phyloP scores from a whole-genome alignment of 306 rosid genomes.

The Fragaria iinumae region DNA sequence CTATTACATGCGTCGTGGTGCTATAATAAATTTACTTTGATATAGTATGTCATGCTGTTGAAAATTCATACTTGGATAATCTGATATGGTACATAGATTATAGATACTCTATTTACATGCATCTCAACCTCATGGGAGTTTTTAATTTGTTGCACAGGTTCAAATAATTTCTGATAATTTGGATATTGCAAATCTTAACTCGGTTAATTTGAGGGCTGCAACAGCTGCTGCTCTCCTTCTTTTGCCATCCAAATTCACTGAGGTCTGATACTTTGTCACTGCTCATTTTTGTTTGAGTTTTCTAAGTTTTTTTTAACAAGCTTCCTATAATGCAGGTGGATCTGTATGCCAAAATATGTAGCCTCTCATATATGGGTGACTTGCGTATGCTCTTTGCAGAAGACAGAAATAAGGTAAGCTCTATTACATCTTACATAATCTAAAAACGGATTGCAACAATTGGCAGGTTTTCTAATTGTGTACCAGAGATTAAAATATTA shows the following conservation, averaged over 20 bases:
- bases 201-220: slow-evolving; percentile 81
- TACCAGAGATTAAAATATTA: background rate
- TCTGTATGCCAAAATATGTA: slow-evolving; percentile 85
- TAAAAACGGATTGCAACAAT: slow-evolving; percentile 12
- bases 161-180: slow-evolving; percentile 62
- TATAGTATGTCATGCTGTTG: background rate
- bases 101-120: background rate
- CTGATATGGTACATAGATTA: background rate
- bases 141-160: slow-evolving; percentile 47
- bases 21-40: background rate
- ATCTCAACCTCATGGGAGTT: slow-evolving; percentile 1
- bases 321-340: slow-evolving; percentile 61
- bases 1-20: background rate
- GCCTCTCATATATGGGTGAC: slow-evolving; percentile 87
- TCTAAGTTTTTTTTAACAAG: background rate
- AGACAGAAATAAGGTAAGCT: slow-evolving; percentile 82
- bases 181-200: slow-evolving; percentile 49
- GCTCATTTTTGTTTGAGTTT: background rate
- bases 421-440: slow-evolving; percentile 21
- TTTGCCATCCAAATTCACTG: slow-evolving; percentile 76
- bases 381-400: slow-evolving; percentile 94
- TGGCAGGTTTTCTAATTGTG: background rate
- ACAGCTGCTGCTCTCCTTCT: slow-evolving; percentile 83
- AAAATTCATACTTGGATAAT: too few relatives aligned
- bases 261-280: slow-evolving; percentile 50